Percentiles rank a stretch among this genome's conserved stretches.
These are phyloP conservation scores for Penicillium salamii DNA, from an alignment of 495 filamentous ascomycete genomes.

Conservation along the genomic window DNA sequence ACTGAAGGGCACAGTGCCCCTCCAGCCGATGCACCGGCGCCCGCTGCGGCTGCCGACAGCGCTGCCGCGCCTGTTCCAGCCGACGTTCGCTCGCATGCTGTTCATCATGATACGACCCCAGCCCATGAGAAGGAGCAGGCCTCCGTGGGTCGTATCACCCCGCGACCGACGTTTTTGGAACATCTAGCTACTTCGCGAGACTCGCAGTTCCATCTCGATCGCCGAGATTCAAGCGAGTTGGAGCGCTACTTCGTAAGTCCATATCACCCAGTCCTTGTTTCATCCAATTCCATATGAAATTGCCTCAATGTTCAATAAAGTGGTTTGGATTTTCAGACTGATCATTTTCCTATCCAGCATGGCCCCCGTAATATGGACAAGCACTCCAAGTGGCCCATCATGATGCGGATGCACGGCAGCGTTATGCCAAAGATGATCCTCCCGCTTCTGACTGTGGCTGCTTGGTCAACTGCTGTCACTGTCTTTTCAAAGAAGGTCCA, in stretches of 20 bases:
- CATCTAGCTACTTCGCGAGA: slow-evolving; percentile 37
- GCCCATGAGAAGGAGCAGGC: slow-evolving; percentile 22
- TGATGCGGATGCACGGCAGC: slow-evolving; percentile 76
- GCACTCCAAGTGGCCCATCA: slow-evolving; percentile 80
- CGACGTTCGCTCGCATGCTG: slow-evolving; percentile 17
- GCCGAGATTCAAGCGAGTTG: slow-evolving; percentile 36
- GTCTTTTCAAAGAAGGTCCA: slow-evolving; percentile 53
- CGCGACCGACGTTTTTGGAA: slow-evolving; percentile 39
- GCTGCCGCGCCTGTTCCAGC: slow-evolving; percentile 28
- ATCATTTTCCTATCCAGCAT: slow-evolving; percentile 28
- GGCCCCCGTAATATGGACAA: slow-evolving; percentile 66
- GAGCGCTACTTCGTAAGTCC: slow-evolving; percentile 48
- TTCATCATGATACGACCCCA: slow-evolving; percentile 13
- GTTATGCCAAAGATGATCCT: slow-evolving; percentile 79
- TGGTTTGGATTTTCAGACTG: neutral
- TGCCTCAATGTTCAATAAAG: too few relatives aligned
- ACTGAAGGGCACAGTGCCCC: slow-evolving; percentile 18
- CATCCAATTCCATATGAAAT: too few relatives aligned
- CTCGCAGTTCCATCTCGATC: slow-evolving; percentile 33
- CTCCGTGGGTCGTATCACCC: slow-evolving; percentile 27
- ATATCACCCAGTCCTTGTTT: too few relatives aligned
- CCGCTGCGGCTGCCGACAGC: slow-evolving; percentile 10
- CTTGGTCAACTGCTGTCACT: slow-evolving; percentile 70
- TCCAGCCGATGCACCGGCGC: slow-evolving; percentile 14
- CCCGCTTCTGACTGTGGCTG: slow-evolving; percentile 62